These are phyloP conservation scores for Eremochloa ophiuroides DNA, from an alignment of 176 grass and related monocot species.

Conservation along the genomic window DNA sequence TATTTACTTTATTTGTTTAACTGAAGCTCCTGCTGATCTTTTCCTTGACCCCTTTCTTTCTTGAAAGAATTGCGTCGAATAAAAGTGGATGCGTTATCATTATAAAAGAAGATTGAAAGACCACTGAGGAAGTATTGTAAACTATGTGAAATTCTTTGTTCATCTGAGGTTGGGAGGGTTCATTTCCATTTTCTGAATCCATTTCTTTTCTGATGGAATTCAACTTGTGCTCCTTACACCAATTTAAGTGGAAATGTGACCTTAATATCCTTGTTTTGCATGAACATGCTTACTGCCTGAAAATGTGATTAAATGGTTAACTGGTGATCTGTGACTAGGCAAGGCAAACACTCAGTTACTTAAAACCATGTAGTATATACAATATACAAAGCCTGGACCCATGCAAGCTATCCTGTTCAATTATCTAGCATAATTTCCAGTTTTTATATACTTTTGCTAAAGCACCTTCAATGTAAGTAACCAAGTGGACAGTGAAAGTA, in stretches of 20 bases:
- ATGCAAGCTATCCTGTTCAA: not conserved
- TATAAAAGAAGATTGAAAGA: not conserved
- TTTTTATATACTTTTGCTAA: not conserved
- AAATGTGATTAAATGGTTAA: not conserved
- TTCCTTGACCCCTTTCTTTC: not conserved
- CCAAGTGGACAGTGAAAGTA: not conserved
- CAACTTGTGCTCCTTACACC: not conserved
- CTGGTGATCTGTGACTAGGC: not conserved
- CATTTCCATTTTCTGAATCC: not conserved
- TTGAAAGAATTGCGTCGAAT: constrained; percentile 4
- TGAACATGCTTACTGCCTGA: not conserved
- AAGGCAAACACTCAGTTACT: not conserved
- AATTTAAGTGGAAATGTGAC: not conserved
- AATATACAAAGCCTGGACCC: not conserved
- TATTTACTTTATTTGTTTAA: not conserved
- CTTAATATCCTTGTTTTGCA: not conserved
- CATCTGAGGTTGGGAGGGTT: not conserved
- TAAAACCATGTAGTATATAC: not conserved
- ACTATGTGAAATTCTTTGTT: not conserved
- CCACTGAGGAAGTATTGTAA: not conserved
- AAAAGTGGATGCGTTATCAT: not conserved
- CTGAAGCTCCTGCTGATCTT: not conserved
- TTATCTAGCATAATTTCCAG: not conserved
- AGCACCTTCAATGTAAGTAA: not conserved
- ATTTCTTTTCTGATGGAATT: constrained; percentile 6